phyloP scores from a whole-genome alignment of 108 stramenopile species.

The Ochromonas danica region DNA sequence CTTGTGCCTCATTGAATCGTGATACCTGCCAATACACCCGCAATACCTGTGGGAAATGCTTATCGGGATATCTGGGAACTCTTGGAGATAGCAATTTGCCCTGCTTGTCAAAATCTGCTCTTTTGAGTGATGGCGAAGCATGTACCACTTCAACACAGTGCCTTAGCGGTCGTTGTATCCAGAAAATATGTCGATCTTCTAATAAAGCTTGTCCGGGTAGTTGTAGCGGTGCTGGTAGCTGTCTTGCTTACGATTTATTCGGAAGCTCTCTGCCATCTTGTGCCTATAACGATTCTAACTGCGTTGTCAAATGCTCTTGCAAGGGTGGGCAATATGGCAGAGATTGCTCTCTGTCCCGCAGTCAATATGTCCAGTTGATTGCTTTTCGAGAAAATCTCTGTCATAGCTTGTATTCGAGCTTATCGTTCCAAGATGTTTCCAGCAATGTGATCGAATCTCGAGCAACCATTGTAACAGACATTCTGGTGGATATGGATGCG shows the following conservation, averaged over 20 bases:
- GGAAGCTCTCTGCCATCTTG: neutral
- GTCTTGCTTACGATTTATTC: neutral
- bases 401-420: neutral
- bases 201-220: neutral
- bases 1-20: neutral
- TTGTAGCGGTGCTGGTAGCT: neutral
- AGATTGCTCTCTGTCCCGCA: neutral
- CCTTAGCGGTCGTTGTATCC: neutral
- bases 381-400: slow-evolving; percentile 13
- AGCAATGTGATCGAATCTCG: neutral
- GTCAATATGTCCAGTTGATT: neutral
- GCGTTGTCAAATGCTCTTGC: neutral
- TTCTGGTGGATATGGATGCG: neutral
- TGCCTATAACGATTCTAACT: neutral
- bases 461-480: neutral
- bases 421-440: neutral
- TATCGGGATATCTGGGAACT: neutral
- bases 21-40: neutral
- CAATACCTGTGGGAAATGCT: slow-evolving; percentile 3
- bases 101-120: neutral
- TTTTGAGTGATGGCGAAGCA: neutral
- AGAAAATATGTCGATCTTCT: neutral
- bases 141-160: neutral
- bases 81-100: slow-evolving; percentile 4
- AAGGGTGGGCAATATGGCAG: neutral